These are phyloP conservation scores for Cairneyella variabilis DNA, from an alignment of 495 filamentous ascomycete species.

Conservation along the genomic window DNA sequence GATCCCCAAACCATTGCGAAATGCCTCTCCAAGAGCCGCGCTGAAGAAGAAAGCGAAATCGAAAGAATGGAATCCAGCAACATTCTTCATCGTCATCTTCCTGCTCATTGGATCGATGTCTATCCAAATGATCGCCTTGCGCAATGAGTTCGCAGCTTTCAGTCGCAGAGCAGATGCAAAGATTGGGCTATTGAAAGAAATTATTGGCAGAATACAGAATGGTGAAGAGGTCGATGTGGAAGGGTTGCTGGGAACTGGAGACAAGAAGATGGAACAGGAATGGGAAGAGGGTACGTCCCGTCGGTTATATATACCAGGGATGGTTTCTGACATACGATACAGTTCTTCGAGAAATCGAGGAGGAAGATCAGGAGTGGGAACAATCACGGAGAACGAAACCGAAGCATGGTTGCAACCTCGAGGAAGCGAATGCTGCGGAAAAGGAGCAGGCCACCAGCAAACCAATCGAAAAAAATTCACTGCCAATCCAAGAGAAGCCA, in stretches of 20 bases:
- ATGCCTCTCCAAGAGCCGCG: slow-evolving; percentile 13
- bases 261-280: slow-evolving; percentile 67
- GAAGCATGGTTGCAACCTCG: slow-evolving; percentile 26
- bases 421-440: slow-evolving; percentile 6
- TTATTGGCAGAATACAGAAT: slow-evolving; percentile 73
- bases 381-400: slow-evolving; percentile 30
- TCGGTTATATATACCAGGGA: background rate
- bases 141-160: slow-evolving; percentile 68
- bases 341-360: slow-evolving; percentile 79
- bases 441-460: background rate
- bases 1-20: slow-evolving; percentile 49
- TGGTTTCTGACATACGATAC: slow-evolving; percentile 12
- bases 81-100: slow-evolving; percentile 87
- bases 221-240: slow-evolving; percentile 93
- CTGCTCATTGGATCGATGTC: slow-evolving; percentile 90
- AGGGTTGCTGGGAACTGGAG: slow-evolving; percentile 73
- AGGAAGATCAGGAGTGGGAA: slow-evolving; percentile 66
- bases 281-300: slow-evolving; percentile 74
- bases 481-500: background rate
- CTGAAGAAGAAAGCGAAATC: slow-evolving; percentile 37
- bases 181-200: slow-evolving; percentile 72
- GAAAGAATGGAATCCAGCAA: slow-evolving; percentile 89
- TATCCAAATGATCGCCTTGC: slow-evolving; percentile 82
- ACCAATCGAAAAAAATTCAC: background rate
- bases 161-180: slow-evolving; percentile 72